Percentiles rank a stretch among this genome's conserved stretches.
These are phyloP conservation scores for Colletotrichum sansevieriae DNA, from an alignment of 2,329 filamentous ascomycete genomes.

Conservation along the genomic window DNA sequence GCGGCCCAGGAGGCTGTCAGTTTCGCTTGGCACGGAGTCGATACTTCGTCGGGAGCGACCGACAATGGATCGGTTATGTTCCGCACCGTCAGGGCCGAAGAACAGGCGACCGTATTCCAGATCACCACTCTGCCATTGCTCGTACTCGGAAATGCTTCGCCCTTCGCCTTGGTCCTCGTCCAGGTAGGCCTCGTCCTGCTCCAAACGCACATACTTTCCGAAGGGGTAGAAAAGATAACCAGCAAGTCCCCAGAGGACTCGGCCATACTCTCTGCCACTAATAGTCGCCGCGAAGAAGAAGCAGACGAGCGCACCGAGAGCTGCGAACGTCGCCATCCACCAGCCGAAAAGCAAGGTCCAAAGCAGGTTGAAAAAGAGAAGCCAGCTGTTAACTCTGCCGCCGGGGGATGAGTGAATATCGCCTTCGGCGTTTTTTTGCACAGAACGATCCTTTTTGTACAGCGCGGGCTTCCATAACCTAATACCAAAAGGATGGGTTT, in stretches of 20 bases:
- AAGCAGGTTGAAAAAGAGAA: constrained; percentile 87
- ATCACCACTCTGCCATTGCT: constrained; percentile 98
- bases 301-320: constrained; percentile 81
- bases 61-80: constrained; percentile 79
- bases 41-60: constrained; percentile 89
- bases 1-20: constrained; percentile 85
- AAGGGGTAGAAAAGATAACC: constrained; percentile 96
- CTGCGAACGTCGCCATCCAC: constrained; percentile 89
- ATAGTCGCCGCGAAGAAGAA: constrained; percentile 83
- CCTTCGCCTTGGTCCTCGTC: constrained; percentile 97
- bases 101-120: constrained; percentile 95
- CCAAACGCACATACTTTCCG: constrained; percentile 92
- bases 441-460: constrained; percentile 97
- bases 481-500: constrained; percentile 98
- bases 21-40: constrained; percentile 86
- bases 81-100: constrained; percentile 90
- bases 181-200: constrained; percentile 93
- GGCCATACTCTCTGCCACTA: constrained; percentile 88
- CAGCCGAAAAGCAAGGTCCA: constrained; percentile 96
- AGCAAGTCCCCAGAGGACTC: constrained; percentile 85
- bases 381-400: constrained; percentile 84
- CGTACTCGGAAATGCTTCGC: constrained; percentile 97
- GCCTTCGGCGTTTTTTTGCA: constrained; percentile 94
- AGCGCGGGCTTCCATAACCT: constrained; percentile 98
- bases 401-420: constrained; percentile 97